Evolutionary conservation across 1,139 yeast genomes (phyloP), one percentile per base, ranked within the genome.

Genomic region (Zygoascus sp.): DNA sequence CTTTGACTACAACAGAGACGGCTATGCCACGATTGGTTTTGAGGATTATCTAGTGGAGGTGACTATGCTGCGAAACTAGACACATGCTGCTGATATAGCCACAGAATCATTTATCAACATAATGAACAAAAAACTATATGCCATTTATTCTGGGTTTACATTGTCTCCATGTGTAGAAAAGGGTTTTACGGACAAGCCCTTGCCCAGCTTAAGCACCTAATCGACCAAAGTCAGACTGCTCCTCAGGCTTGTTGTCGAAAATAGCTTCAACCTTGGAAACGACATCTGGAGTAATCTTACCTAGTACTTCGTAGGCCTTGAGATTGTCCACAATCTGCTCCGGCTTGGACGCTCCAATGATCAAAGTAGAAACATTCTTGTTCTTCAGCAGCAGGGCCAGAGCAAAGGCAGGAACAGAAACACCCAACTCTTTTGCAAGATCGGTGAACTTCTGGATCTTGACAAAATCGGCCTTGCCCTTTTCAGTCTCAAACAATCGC

Each of bases 41-140:
- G 86, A 83, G 64, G 89, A 85, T 62, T 87, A 84, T 58, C 74
- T 86, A 51, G 81, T 80, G 54, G 87, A 82, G 58, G 76, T 81
- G 16, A 58, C 53, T 16, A 40, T 48, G 47, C 28, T 50, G 22
- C 38, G 51, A 15, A 32, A 41, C 23, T 34, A 27, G 23, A 17
- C 20, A n/a, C 15, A 11, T 27, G n/a, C n/a, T n/a, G n/a, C n/a
- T n/a, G n/a, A n/a, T n/a, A n/a, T n/a, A n/a, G n/a, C n/a, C n/a
- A n/a, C n/a, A n/a, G n/a, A n/a, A n/a, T n/a, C n/a, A n/a, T n/a
- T n/a, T n/a, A n/a, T n/a, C n/a, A n/a, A n/a, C n/a, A n/a, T n/a
- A n/a, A n/a, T n/a, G n/a, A n/a, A n/a, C n/a, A n/a, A n/a, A n/a
- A n/a, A n/a, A n/a, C n/a, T n/a, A n/a, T n/a, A n/a, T n/a, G n/a